A percentile compares a stretch with the other conserved stretches of the same genome.
Evolutionary conservation across 768 basidiomycete species (phyloP).

Genomic region (Asterophora lycoperdoides): DNA sequence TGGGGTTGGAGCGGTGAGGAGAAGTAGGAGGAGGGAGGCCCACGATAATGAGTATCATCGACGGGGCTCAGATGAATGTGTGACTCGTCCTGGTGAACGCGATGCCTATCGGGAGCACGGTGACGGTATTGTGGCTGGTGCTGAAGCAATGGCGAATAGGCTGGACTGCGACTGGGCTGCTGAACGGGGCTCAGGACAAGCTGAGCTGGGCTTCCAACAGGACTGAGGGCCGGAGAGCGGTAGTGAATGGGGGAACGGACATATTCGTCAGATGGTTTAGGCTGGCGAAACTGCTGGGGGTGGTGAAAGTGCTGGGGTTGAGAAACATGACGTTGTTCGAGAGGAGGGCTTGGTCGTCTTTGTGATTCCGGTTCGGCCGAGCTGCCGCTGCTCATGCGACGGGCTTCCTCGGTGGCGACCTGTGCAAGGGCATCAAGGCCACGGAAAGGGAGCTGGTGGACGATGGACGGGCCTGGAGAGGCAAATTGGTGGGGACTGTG

Average conservation of each 20-base stretch:
- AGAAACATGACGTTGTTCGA: constrained; percentile 18
- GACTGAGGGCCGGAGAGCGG: constrained; percentile 1
- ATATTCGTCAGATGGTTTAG: constrained; percentile 8
- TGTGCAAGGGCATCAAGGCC: constrained; percentile 68
- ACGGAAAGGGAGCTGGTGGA: constrained; percentile 23
- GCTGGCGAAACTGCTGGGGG: constrained; percentile 10
- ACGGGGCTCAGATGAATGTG: constrained; percentile 3
- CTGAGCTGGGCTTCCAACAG: constrained; percentile 10
- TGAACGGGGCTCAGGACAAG: constrained; percentile 9
- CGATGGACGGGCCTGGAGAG: constrained; percentile 19
- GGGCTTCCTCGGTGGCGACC: constrained; percentile 63
- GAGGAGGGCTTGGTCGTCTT: constrained; percentile 15
- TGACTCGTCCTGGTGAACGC: constrained; percentile 10
- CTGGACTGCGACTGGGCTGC: constrained; percentile 10
- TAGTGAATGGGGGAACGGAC: constrained; percentile 13
- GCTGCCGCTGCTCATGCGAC: constrained; percentile 39
- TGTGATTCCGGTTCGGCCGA: constrained; percentile 17
- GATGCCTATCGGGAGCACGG: constrained; percentile 7
- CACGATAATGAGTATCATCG: constrained; percentile 14
- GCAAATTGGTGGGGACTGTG: constrained; percentile 11
- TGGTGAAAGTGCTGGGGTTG: constrained; percentile 19
- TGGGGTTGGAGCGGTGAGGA: constrained; percentile 7
- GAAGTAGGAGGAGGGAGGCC: constrained; percentile 11
- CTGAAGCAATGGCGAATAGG: constrained; percentile 10
- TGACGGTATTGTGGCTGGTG: constrained; percentile 11